A percentile compares a stretch with the other conserved stretches of the same genome.
Conservation (phyloP, 495 filamentous ascomycete genomes). For the Xylaria intraflava region DNA sequence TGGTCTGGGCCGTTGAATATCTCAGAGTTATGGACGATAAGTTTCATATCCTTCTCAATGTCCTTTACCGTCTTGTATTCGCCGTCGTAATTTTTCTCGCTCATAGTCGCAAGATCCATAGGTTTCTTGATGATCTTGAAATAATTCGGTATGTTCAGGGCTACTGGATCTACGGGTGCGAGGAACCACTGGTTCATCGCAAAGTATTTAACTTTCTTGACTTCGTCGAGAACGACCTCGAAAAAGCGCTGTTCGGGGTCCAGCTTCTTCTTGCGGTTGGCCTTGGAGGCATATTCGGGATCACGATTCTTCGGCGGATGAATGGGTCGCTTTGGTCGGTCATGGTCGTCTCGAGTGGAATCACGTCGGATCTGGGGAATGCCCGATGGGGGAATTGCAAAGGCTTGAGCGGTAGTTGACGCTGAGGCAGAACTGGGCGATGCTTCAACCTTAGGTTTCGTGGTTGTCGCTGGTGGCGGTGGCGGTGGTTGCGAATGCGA, state of each 20-base stretch:
- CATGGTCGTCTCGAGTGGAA: conserved; percentile 63
- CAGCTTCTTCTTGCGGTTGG: conserved; percentile 88
- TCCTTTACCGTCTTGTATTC: conserved; percentile 79
- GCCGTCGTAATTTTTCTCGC: conserved; percentile 67
- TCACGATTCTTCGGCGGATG: conserved; percentile 85
- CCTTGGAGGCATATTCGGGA: conserved; percentile 70
- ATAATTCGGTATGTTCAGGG: conserved; percentile 88
- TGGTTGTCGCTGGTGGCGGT: conserved; percentile 30
- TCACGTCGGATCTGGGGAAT: conserved; percentile 91
- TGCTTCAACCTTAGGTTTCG: conserved; percentile 27
- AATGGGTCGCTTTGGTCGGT: conserved; percentile 86
- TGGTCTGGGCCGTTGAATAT: conserved; percentile 84
- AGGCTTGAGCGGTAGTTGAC: conserved; percentile 51
- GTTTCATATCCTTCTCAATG: conserved; percentile 72
- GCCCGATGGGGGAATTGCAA: conserved; percentile 75
- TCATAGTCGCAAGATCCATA: conserved; percentile 83
- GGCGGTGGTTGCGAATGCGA: conserved; percentile 24
- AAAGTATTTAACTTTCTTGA: conserved; percentile 67
- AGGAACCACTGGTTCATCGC: conserved; percentile 63
- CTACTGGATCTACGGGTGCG: conserved; percentile 83
- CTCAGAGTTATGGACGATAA: conserved; percentile 85
- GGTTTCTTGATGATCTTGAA: conserved; percentile 91
- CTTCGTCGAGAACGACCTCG: conserved; percentile 69
- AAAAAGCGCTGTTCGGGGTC: conserved; percentile 86
- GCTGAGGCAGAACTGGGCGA: conserved; percentile 19